These are phyloP conservation scores for Larix kaempferi DNA, from an alignment of 75 land plant species.

Conservation along the genomic window DNA sequence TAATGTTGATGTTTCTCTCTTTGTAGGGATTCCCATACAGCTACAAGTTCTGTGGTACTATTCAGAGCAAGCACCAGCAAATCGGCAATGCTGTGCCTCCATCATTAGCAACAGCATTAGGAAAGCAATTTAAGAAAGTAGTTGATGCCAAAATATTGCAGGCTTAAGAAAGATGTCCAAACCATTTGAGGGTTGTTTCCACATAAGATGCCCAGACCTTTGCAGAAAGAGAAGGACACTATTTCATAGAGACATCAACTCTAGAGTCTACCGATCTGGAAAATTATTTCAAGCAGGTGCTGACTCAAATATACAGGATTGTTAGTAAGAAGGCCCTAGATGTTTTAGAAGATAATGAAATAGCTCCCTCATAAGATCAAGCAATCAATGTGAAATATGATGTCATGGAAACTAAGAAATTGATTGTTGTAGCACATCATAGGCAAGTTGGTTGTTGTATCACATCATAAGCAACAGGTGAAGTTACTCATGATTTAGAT, in stretches of 20 bases:
- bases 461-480: not conserved
- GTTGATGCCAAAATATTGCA: too few species aligned
- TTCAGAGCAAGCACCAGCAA: constrained; percentile 76
- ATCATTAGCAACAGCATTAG: too few species aligned
- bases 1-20: too few species aligned
- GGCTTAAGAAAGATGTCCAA: too few species aligned
- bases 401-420: constrained; percentile 30
- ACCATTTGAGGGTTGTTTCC: constrained; percentile 34
- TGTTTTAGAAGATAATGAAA: constrained; percentile 28
- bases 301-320: constrained; percentile 43
- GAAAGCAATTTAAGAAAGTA: too few species aligned
- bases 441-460: too few species aligned
- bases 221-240: constrained; percentile 33
- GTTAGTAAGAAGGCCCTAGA: constrained; percentile 43
- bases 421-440: not conserved
- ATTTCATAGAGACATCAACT: constrained; percentile 43
- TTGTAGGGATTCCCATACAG: constrained; percentile 91
- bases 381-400: constrained; percentile 25
- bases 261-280: constrained; percentile 37
- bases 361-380: constrained; percentile 30
- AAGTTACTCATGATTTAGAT: not conserved
- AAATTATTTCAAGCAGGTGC: constrained; percentile 39
- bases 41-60: constrained; percentile 75
- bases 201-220: constrained; percentile 43
- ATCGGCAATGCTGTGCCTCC: constrained; percentile 99